These are phyloP conservation scores for Blumeria graminis DNA, from an alignment of 2,329 filamentous ascomycete species.

Conservation along the genomic window DNA sequence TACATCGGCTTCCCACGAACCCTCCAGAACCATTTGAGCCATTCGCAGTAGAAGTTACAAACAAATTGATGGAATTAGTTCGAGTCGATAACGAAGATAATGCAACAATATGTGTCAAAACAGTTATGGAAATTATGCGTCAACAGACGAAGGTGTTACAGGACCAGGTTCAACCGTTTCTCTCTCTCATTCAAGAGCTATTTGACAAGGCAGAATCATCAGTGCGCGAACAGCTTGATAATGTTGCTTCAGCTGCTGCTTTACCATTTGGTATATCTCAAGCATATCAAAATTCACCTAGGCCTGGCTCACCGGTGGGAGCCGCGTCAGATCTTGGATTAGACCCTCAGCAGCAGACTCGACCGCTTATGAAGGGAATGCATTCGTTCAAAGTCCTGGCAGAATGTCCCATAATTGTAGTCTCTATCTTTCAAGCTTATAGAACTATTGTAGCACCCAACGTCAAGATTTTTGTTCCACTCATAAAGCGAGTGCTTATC, in stretches of 20 bases:
- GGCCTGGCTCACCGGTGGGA: constrained; percentile 62
- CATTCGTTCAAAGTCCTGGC: constrained; percentile 97
- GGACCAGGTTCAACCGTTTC: constrained; percentile 69
- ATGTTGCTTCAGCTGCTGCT: constrained; percentile 36
- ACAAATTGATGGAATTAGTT: constrained; percentile 71
- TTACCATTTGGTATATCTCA: constrained; percentile 41
- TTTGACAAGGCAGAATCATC: constrained; percentile 89
- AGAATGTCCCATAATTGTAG: constrained; percentile 95
- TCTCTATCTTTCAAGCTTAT: constrained; percentile 92
- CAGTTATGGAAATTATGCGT: constrained; percentile 86
- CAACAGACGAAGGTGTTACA: constrained; percentile 66
- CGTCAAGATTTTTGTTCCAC: constrained; percentile 74
- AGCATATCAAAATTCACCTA: constrained; percentile 57
- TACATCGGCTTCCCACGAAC: constrained; percentile 59
- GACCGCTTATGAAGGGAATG: constrained; percentile 76
- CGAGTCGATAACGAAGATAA: constrained; percentile 94
- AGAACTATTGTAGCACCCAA: constrained; percentile 56
- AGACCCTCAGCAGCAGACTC: constrained; percentile 57
- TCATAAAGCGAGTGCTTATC: constrained; percentile 75
- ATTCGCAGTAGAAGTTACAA: constrained; percentile 70
- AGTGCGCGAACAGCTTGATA: constrained; percentile 87
- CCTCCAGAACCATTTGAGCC: constrained; percentile 65
- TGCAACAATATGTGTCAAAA: constrained; percentile 94
- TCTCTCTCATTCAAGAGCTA: constrained; percentile 81
- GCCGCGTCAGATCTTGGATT: constrained; percentile 58